Evolutionary conservation across 768 basidiomycete species (phyloP).

Genomic region (Austroboletus eburneus): DNA sequence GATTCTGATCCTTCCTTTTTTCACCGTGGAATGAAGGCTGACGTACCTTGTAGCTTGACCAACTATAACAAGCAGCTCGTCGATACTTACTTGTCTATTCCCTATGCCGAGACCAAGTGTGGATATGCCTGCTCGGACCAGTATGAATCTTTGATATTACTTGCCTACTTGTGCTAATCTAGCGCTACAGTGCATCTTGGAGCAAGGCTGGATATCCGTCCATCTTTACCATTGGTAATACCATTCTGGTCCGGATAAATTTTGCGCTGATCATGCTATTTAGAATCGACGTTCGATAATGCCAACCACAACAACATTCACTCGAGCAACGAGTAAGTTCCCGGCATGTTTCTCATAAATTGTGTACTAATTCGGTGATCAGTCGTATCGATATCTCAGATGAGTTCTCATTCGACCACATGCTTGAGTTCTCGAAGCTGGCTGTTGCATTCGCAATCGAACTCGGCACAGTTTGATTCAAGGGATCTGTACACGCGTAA

Average conservation of each 20-base stretch:
- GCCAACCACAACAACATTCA: constrained; percentile 78
- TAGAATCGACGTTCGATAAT: constrained; percentile 71
- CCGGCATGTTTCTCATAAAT: constrained; percentile 36
- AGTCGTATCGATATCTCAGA: constrained; percentile 81
- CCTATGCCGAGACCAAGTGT: constrained; percentile 79
- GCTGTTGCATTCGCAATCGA: constrained; percentile 78
- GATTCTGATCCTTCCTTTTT: constrained; percentile 16
- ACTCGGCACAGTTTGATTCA: constrained; percentile 44
- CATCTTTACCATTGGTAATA: constrained; percentile 67
- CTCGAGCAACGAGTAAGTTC: constrained; percentile 67
- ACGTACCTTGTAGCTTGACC: constrained; percentile 54
- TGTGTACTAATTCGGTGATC: constrained; percentile 16
- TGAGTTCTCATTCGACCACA: constrained; percentile 89
- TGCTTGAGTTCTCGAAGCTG: constrained; percentile 85
- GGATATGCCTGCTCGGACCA: constrained; percentile 95
- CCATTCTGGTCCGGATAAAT: neutral
- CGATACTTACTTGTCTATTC: constrained; percentile 76
- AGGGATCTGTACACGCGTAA: neutral
- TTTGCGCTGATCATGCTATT: neutral
- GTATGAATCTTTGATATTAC: constrained; percentile 39
- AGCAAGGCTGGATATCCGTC: constrained; percentile 80
- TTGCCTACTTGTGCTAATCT: constrained; percentile 22
- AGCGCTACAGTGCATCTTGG: constrained; percentile 63
- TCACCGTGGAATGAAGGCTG: constrained; percentile 21
- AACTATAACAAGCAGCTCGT: constrained; percentile 74